These are phyloP conservation scores for Tricholoma flavovirens DNA, from an alignment of 768 basidiomycete species.

Conservation along the genomic window DNA sequence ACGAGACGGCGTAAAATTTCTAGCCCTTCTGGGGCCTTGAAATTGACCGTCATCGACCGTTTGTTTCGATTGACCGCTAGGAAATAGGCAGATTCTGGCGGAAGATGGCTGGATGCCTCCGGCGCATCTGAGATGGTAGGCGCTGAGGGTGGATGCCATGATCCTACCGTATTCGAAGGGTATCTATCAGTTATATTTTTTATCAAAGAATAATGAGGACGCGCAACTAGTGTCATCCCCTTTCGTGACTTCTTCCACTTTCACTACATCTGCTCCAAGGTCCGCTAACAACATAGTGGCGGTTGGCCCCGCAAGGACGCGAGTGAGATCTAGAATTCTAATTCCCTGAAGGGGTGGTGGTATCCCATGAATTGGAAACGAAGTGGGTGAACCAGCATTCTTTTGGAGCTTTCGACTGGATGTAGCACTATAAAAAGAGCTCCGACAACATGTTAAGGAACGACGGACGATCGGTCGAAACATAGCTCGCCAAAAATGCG, in stretches of 20 bases:
- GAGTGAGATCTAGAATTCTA: conserved; percentile 82
- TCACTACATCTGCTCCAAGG: conserved; percentile 89
- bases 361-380: conserved; percentile 39
- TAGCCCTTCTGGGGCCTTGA: conserved; percentile 74
- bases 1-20: conserved; percentile 71
- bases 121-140: conserved; percentile 45
- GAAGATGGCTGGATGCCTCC: conserved; percentile 53
- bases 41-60: conserved; percentile 82
- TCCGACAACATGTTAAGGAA: neutral
- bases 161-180: conserved; percentile 34
- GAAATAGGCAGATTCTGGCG: conserved; percentile 92
- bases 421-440: neutral
- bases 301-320: conserved; percentile 88
- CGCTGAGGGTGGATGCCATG: conserved; percentile 62
- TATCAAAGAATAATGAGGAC: neutral
- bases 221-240: conserved; percentile 75
- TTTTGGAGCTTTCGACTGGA: conserved; percentile 12
- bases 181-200: conserved; percentile 5
- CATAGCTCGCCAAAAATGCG: neutral
- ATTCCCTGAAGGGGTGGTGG: conserved; percentile 76
- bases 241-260: conserved; percentile 72
- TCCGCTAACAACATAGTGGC: conserved; percentile 94
- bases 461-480: neutral
- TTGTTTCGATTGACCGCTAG: conserved; percentile 86
- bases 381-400: neutral